Evolutionary conservation across 371 early-diverging fungal genomes (phyloP), one percentile per base, ranked within the genome.

Genomic region (Apophysomyces variabilis): DNA sequence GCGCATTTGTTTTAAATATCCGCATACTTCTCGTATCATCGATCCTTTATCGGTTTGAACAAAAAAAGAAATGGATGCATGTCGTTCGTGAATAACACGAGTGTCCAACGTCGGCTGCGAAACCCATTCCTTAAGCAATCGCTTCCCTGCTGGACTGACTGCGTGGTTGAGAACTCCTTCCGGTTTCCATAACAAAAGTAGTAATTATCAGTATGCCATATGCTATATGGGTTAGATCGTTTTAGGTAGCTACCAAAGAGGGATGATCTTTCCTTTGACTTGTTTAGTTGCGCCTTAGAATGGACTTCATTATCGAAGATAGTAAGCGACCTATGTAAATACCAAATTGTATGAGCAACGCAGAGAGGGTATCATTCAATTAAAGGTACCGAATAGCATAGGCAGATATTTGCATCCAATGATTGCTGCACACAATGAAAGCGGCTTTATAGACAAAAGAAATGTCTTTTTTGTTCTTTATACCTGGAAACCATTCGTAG

Each of bases 241-340:
- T 41, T 41, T 36, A 12, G 0, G 38, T 6, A 65, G 68, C 26
- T 79, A 89, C 91, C 90, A 71, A 85, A 90, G 4, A 92, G 64
- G 0, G 92, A 92, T 0, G 89, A 68, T 8, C 89, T 87, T 67
- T 91, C 92, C 69, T 89, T 90, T 18, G 76, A 66, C 18, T 71
- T 67, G 16, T 79, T 79, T 62, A 71, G 79, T 69, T 86, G 88
- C 72, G 86, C 83, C 60, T 80, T 90, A 7, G 92, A 90, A 61
- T 93, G 92, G 0, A 80, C 60, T 44, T 90, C 90, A 11, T 81
- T 78, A 44, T 85, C 82, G 64, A 93, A 93, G 2, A 93, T 84
- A 46, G 85, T 80, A 12, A 93, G 74, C 2, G 92, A 89, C 45
- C 89, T 90, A 43, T 14, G 36, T 26, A 16, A 35, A 44, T 36